Base-by-base conservation (phyloP, 208 protist genomes). In the Crithidia acanthocephali region DNA sequence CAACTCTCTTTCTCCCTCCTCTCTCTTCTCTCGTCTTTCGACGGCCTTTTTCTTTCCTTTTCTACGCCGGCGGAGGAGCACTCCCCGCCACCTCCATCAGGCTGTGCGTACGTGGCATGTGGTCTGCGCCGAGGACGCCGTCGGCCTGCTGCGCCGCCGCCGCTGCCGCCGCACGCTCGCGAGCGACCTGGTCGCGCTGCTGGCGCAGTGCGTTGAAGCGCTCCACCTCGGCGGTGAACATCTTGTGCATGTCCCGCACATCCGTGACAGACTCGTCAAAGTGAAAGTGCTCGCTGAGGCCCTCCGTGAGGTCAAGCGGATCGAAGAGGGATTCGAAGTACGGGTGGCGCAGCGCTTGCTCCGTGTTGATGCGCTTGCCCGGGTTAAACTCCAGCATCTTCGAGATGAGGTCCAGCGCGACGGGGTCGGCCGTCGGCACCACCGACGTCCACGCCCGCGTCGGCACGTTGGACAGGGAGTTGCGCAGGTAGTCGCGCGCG, bases 371-470 rank as follows among this genome's bases (percentile, higher is more conserved):
- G 66, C 93, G 86, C 71, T 90, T 88, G 33, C 77, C 47, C 2
- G 93, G 92, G 72, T 96, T 96, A 68, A 97, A 95, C 68, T 92
- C 83, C 11, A 97, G 79, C 79, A 97, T 80, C 44, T 82, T 75
- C 11, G 78, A 65, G 52, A 97, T 81, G 15, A 97, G 85, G 67
- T 97, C 88, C 16, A 94, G 73, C 33, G 93, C 93, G 25, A 76
- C 64, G 2, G 68, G 73, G 52, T 95, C 88, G 35, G 87, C 88
- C 3, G 72, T 76, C 28, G 86, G 87, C 66, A 97, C 88, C 10
- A 95, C 82, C 0, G 82, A 67, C 5, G 50, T 8, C 92, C 92
- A 97, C 18, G 74, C 72, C 18, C 76, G 76, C 42, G 75, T 20
- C 10, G 76, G 79, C 28, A 87, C 74, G 72, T 92, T 84, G 10